Evolutionary conservation across 768 basidiomycete genomes (phyloP).

Genomic region (Mycena venus): DNA sequence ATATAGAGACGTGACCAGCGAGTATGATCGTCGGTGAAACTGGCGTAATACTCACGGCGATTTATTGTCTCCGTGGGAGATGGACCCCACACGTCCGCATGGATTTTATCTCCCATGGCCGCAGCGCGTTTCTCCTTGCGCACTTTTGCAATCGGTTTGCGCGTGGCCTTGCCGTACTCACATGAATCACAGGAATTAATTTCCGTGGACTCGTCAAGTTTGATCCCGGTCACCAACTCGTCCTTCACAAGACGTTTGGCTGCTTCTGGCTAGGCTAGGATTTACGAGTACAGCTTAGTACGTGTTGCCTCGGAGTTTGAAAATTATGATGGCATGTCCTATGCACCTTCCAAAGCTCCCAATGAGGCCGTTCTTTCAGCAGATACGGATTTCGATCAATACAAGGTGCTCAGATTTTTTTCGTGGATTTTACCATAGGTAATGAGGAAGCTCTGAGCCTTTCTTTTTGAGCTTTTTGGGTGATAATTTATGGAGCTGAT

Average conservation of each 20-base stretch:
- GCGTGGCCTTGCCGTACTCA: constrained; percentile 44
- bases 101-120: constrained; percentile 46
- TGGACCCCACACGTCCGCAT: constrained; percentile 54
- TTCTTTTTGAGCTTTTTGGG: too few relatives aligned
- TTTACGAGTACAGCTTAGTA: too few relatives aligned
- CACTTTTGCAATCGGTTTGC: constrained; percentile 42
- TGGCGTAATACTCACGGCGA: constrained; percentile 43
- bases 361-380: too few relatives aligned
- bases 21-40: constrained; percentile 51
- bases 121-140: constrained; percentile 30
- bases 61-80: constrained; percentile 34
- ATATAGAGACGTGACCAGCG: constrained; percentile 40
- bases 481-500: too few relatives aligned
- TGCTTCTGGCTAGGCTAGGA: too few relatives aligned
- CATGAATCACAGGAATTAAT: constrained; percentile 47
- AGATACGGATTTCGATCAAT: too few relatives aligned
- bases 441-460: too few relatives aligned
- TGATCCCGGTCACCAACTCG: constrained; percentile 41
- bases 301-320: too few relatives aligned
- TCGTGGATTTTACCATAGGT: too few relatives aligned
- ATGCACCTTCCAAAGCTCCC: too few relatives aligned
- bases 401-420: too few relatives aligned
- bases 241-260: constrained; percentile 41
- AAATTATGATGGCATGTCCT: too few relatives aligned
- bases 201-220: constrained; percentile 36